These are phyloP conservation scores for Backusella psychrophila DNA, from an alignment of 192 early-diverging fungal genomes.

Conservation along the genomic window DNA sequence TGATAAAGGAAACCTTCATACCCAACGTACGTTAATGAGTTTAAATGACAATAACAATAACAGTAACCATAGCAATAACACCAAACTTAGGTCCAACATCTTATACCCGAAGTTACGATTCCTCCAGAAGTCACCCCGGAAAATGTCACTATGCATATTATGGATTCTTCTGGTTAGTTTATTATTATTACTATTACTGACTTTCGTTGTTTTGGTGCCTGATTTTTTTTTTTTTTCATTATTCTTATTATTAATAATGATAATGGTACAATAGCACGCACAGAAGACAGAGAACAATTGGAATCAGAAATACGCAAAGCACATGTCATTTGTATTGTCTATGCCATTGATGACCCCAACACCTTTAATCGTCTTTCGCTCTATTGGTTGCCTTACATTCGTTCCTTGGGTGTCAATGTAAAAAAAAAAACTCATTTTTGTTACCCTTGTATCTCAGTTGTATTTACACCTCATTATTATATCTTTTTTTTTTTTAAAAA, in stretches of 20 bases:
- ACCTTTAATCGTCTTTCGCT: conserved; percentile 83
- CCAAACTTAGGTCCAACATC: conserved; percentile 81
- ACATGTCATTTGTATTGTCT: conserved; percentile 98
- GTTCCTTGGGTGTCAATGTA: conserved; percentile 90
- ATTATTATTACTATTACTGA: background rate
- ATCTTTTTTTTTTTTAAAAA: background rate
- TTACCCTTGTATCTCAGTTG: background rate
- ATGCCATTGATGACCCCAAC: conserved; percentile 82
- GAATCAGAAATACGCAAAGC: conserved; percentile 95
- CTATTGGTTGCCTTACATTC: conserved; percentile 94
- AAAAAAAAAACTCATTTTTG: conserved; percentile 1
- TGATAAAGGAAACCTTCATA: conserved; percentile 97
- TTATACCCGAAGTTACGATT: conserved; percentile 99
- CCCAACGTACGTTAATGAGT: conserved; percentile 66
- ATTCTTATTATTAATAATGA: background rate
- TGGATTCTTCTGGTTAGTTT: conserved; percentile 86
- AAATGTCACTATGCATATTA: conserved; percentile 95
- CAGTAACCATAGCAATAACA: background rate
- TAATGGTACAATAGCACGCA: conserved; percentile 53
- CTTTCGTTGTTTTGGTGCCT: background rate
- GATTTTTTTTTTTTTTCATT: background rate
- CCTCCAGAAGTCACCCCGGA: conserved; percentile 97
- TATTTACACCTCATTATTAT: background rate
- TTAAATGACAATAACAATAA: background rate
- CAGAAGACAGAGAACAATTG: conserved; percentile 85